Evolutionary conservation across 345 rosid genomes (phyloP).

Genomic region (Psidium friedrichsthalianum): DNA sequence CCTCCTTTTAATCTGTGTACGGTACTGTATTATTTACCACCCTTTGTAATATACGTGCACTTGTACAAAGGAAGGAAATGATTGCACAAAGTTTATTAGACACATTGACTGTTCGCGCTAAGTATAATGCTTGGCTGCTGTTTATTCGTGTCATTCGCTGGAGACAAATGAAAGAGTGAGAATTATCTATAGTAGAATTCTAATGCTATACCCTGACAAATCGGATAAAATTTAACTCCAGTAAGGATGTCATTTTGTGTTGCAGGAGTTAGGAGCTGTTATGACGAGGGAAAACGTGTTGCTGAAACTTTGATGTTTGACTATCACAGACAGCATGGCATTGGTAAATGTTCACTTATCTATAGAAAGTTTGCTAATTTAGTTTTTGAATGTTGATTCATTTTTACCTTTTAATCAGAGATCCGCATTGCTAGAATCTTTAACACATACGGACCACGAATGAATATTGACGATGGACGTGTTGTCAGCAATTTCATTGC

Average conservation of each 20-base stretch:
- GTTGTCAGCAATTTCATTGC: conserved; percentile 99
- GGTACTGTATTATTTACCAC: not conserved
- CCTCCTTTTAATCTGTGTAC: not conserved
- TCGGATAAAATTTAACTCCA: not conserved
- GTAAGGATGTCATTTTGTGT: not conserved
- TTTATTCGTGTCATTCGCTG: not conserved
- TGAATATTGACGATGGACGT: conserved; percentile 99
- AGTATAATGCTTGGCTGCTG: not conserved
- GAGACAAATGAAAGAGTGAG: not conserved
- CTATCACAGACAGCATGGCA: conserved; percentile 95
- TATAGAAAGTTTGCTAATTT: not conserved
- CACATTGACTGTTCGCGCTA: not conserved
- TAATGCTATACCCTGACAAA: not conserved
- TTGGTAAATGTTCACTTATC: conserved; percentile 30
- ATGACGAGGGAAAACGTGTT: conserved; percentile 97
- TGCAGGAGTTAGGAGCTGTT: conserved; percentile 88
- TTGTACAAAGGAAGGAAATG: not conserved
- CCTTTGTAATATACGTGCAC: not conserved
- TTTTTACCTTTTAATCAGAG: conserved; percentile 24
- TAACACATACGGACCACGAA: conserved; percentile 96
- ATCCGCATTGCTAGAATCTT: conserved; percentile 98
- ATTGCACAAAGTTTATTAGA: not conserved
- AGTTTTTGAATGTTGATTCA: not conserved
- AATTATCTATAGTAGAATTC: not conserved
- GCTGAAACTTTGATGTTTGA: conserved; percentile 98